phyloP scores from a whole-genome alignment of 176 grass and related monocot genomes.

The Urochloa ruziziensis region DNA sequence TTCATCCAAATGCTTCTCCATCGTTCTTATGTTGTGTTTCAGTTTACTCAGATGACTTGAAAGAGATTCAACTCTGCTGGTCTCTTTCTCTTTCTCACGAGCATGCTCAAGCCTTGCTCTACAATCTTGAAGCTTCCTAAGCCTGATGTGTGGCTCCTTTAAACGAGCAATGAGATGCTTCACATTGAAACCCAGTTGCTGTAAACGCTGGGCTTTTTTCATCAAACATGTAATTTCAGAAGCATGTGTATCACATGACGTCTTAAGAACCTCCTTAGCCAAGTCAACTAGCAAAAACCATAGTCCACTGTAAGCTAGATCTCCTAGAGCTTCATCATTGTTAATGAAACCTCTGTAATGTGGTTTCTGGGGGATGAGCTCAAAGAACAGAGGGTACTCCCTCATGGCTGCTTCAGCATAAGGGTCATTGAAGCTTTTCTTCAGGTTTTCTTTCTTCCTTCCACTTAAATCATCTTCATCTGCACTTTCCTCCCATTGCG shows the following conservation, averaged over 20 bases:
- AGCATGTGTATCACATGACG: slow-evolving; percentile 49
- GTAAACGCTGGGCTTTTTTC: slow-evolving; percentile 35
- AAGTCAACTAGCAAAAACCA: slow-evolving; percentile 55
- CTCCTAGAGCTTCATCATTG: slow-evolving; percentile 24
- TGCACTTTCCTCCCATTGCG: slow-evolving; percentile 48
- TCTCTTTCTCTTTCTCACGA: slow-evolving; percentile 40
- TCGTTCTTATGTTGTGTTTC: slow-evolving; percentile 38
- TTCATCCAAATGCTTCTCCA: slow-evolving; percentile 52
- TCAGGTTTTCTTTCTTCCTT: neutral
- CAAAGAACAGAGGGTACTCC: slow-evolving; percentile 56
- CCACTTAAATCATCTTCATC: slow-evolving; percentile 40
- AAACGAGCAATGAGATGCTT: slow-evolving; percentile 59
- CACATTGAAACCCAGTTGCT: slow-evolving; percentile 53
- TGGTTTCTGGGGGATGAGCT: slow-evolving; percentile 61
- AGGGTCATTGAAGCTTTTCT: slow-evolving; percentile 32
- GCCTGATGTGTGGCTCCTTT: slow-evolving; percentile 50
- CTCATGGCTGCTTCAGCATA: slow-evolving; percentile 46
- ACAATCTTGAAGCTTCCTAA: slow-evolving; percentile 45
- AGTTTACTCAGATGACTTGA: slow-evolving; percentile 51
- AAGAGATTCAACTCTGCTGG: slow-evolving; percentile 33
- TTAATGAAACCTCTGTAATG: slow-evolving; percentile 56
- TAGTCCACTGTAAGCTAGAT: slow-evolving; percentile 43
- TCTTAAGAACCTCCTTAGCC: slow-evolving; percentile 43
- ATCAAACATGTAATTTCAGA: slow-evolving; percentile 41
- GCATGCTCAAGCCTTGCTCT: slow-evolving; percentile 53